These are phyloP conservation scores for Seiridium cupressi DNA, from an alignment of 2,329 filamentous ascomycete species.

Conservation along the genomic window DNA sequence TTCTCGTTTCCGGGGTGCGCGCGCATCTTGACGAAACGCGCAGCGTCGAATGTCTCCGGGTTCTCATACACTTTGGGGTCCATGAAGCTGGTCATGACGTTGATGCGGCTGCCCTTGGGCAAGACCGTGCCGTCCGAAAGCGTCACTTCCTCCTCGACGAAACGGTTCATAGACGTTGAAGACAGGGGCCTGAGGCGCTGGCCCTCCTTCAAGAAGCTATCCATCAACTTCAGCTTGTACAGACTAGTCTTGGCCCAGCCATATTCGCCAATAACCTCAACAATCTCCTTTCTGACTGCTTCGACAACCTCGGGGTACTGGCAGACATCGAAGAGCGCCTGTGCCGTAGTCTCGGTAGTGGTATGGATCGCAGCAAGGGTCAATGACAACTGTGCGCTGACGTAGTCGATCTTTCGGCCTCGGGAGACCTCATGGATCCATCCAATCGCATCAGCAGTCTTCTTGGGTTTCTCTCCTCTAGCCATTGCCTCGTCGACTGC, in stretches of 20 bases:
- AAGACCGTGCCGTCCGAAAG: slow-evolving; percentile 27
- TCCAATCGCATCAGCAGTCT: slow-evolving; percentile 37
- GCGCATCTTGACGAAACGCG: slow-evolving; percentile 26
- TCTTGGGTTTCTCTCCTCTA: slow-evolving; percentile 26
- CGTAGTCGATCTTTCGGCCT: slow-evolving; percentile 28
- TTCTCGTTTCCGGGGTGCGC: slow-evolving; percentile 27
- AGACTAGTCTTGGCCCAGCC: slow-evolving; percentile 32
- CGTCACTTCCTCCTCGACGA: slow-evolving; percentile 20
- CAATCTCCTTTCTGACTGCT: slow-evolving; percentile 43
- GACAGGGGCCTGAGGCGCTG: slow-evolving; percentile 27
- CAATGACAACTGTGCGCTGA: slow-evolving; percentile 32
- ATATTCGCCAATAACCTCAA: slow-evolving; percentile 25
- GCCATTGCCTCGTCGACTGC: slow-evolving; percentile 21
- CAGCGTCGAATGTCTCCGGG: slow-evolving; percentile 27
- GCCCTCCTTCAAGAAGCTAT: slow-evolving; percentile 40
- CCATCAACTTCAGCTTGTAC: slow-evolving; percentile 33
- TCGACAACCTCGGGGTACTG: slow-evolving; percentile 40
- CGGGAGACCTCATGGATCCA: slow-evolving; percentile 40
- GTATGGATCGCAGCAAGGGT: slow-evolving; percentile 40
- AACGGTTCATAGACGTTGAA: slow-evolving; percentile 26
- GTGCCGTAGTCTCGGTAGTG: slow-evolving; percentile 33
- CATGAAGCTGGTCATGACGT: slow-evolving; percentile 26
- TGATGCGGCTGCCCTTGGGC: slow-evolving; percentile 23
- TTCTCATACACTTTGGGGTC: slow-evolving; percentile 24
- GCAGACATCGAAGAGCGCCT: slow-evolving; percentile 42